These are phyloP conservation scores for Spirogloea muscicola DNA, from an alignment of 139 green algal species.

Conservation along the genomic window DNA sequence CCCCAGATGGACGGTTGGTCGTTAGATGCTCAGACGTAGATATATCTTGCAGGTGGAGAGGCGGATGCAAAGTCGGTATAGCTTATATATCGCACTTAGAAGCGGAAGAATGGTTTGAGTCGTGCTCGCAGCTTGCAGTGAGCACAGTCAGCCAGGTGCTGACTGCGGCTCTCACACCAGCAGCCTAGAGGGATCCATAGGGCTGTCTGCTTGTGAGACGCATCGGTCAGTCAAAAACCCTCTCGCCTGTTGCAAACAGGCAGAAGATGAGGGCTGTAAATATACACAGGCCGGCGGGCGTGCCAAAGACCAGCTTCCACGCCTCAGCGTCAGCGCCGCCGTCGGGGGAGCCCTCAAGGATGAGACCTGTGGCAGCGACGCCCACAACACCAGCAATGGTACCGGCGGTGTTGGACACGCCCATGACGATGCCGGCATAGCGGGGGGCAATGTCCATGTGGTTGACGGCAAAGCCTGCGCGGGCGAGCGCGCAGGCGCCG, in stretches of 20 bases:
- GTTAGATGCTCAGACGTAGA: too few relatives aligned
- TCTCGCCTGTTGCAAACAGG: constrained; percentile 62
- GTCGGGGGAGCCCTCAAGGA: constrained; percentile 57
- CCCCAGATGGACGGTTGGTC: too few relatives aligned
- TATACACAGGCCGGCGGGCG: constrained; percentile 59
- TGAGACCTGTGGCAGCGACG: constrained; percentile 76
- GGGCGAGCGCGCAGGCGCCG: constrained; percentile 59
- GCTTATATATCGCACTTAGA: too few relatives aligned
- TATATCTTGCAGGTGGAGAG: too few relatives aligned
- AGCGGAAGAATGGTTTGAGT: too few relatives aligned
- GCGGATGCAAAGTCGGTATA: too few relatives aligned
- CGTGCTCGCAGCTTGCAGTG: too few relatives aligned
- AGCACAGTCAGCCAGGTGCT: too few relatives aligned
- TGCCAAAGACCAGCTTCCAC: constrained; percentile 49
- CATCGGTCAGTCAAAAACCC: constrained; percentile 25
- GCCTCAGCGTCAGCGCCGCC: neutral
- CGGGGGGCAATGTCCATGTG: constrained; percentile 89
- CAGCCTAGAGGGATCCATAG: too few relatives aligned
- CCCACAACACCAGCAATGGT: constrained; percentile 81
- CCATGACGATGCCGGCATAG: constrained; percentile 92
- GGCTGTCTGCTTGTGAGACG: too few relatives aligned
- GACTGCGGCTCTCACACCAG: too few relatives aligned
- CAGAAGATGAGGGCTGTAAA: constrained; percentile 69
- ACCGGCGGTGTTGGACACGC: constrained; percentile 80
- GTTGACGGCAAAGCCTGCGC: constrained; percentile 85